These are phyloP conservation scores for Echinosophora koreensis DNA, from an alignment of 306 rosid genomes.

Conservation along the genomic window DNA sequence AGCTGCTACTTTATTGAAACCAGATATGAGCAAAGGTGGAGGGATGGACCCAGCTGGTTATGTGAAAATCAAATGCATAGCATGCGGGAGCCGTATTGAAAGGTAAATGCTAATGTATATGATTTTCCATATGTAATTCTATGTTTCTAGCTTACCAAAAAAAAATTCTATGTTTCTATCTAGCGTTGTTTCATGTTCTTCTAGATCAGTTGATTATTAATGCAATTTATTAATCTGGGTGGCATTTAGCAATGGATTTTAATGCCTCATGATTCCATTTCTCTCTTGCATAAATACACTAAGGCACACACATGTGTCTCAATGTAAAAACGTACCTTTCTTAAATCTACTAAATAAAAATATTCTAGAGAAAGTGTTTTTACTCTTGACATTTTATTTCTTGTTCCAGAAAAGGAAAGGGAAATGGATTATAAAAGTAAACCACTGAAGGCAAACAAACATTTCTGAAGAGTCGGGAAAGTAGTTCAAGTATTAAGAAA, in stretches of 20 bases:
- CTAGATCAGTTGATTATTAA: slow-evolving; percentile 29
- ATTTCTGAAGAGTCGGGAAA: slow-evolving; percentile 22
- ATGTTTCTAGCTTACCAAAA: too few relatives aligned
- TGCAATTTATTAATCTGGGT: slow-evolving; percentile 28
- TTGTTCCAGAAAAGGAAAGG: slow-evolving; percentile 12
- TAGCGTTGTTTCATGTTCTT: slow-evolving; percentile 37
- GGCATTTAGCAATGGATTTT: slow-evolving; percentile 30
- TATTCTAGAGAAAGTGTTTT: slow-evolving; percentile 10
- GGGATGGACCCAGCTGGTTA: slow-evolving; percentile 98
- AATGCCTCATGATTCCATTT: slow-evolving; percentile 8
- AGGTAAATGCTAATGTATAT: slow-evolving; percentile 60
- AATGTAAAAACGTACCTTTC: slow-evolving; percentile 1
- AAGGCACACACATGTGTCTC: slow-evolving; percentile 3
- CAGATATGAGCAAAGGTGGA: slow-evolving; percentile 93
- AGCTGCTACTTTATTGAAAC: slow-evolving; percentile 92
- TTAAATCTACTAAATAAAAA: not conserved
- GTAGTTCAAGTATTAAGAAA: slow-evolving; percentile 20
- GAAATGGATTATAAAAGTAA: not conserved
- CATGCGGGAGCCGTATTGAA: slow-evolving; percentile 74
- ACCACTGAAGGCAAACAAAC: slow-evolving; percentile 9
- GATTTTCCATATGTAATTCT: slow-evolving; percentile 9
- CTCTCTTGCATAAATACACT: slow-evolving; percentile 15
- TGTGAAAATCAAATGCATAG: slow-evolving; percentile 92
- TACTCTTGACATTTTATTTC: slow-evolving; percentile 26
- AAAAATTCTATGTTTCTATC: slow-evolving; percentile 35